phyloP scores from a whole-genome alignment of 768 basidiomycete genomes.

The Dioszegia hungarica region DNA sequence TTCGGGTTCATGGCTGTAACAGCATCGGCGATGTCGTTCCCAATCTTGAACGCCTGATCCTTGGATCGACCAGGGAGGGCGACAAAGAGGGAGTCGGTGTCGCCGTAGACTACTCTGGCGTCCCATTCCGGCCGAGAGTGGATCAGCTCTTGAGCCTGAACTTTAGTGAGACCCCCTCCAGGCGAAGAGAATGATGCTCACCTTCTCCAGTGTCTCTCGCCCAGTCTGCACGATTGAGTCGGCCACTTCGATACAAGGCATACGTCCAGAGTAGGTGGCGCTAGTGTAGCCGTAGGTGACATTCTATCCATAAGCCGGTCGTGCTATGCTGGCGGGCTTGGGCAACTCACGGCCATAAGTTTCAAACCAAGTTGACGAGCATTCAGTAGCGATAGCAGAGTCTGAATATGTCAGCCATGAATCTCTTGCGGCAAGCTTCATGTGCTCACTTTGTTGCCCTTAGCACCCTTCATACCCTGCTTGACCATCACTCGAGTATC shows the following conservation, averaged over 20 bases:
- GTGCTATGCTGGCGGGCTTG: neutral
- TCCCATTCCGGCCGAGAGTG: slow-evolving; percentile 77
- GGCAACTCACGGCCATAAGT: slow-evolving; percentile 79
- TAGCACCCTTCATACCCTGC: slow-evolving; percentile 81
- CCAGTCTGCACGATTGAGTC: slow-evolving; percentile 97
- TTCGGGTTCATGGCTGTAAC: slow-evolving; percentile 81
- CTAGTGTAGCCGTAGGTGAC: slow-evolving; percentile 90
- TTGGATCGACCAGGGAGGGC: slow-evolving; percentile 85
- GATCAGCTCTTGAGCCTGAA: slow-evolving; percentile 75
- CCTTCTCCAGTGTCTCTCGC: slow-evolving; percentile 91
- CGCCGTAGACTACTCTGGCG: slow-evolving; percentile 90
- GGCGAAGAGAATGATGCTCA: slow-evolving; percentile 38
- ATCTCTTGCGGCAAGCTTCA: neutral
- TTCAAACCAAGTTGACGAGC: slow-evolving; percentile 90
- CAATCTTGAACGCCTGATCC: slow-evolving; percentile 88
- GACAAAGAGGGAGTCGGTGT: slow-evolving; percentile 94
- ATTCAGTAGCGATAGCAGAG: slow-evolving; percentile 69
- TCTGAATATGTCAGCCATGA: slow-evolving; percentile 52
- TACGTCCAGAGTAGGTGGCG: slow-evolving; percentile 89
- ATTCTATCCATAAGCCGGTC: slow-evolving; percentile 32
- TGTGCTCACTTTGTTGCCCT: slow-evolving; percentile 63
- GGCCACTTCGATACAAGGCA: slow-evolving; percentile 97
- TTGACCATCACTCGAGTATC: slow-evolving; percentile 98
- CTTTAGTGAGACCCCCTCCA: neutral
- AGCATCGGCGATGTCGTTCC: slow-evolving; percentile 82